Evolutionary conservation across 805 yeast genomes (phyloP), one percentile per base, ranked within the genome.

Genomic region (Brettanomyces bruxellensis): DNA sequence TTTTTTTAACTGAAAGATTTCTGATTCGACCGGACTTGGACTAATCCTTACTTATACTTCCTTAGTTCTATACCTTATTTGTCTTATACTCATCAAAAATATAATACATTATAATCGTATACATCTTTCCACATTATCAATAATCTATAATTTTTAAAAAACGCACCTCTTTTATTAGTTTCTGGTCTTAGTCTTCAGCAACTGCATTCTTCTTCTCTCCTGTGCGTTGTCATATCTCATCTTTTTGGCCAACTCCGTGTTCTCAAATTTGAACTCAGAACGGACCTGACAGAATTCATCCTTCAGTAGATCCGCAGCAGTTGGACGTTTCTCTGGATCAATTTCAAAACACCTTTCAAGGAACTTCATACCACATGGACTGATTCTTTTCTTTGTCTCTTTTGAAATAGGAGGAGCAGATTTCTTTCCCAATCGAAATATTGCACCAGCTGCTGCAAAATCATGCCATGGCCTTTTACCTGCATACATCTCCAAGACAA

Each of bases 381-480:
- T 78, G 43, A 91, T 81, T 50, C 69, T 65, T 5, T 80, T 80
- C 43, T 72, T 60, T 0, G 91, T 83, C 48, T 89, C 96, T n/a
- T 85, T 90, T 0, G 96, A 95, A 43, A 95, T 89, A 0, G 99
- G 99, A 3, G 99, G 99, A 0, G 96, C 95, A 44, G 82, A 74
- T 25, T 38, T 38, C 28, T 89, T 78, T 4, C 98, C 98, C 40
- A 76, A 65, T 66, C 89, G 86, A 64, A 86, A 84, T 75, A 93
- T 86, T 3, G 97, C 99, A 41, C 96, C 93, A 23, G 90, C 86
- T 13, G 91, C 95, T 41, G 91, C 98, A 53, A 86, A 82, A 50
- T 93, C 88, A 1, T 95, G 86, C 99, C 99, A 93, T 0, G 99
- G 99, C 47, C 99, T 71, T 54, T 89, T 79, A 1, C 98, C 99